Percentiles rank a stretch among this genome's conserved stretches.
These are phyloP conservation scores for Prunus fruticosa DNA, from an alignment of 306 rosid species.

Conservation along the genomic window DNA sequence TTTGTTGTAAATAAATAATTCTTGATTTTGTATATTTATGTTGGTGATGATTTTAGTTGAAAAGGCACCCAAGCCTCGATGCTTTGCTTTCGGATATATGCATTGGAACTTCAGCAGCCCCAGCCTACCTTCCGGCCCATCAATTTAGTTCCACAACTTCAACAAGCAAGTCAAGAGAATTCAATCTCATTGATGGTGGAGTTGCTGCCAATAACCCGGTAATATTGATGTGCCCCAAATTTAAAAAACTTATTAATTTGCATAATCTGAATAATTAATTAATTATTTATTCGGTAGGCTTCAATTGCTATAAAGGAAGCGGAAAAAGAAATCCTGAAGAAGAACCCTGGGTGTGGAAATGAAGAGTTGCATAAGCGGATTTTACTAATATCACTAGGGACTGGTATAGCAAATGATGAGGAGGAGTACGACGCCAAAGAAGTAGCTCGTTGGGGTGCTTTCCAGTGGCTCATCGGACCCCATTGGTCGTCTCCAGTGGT, in stretches of 20 bases:
- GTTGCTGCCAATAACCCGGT: neutral
- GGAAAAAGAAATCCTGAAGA: too few species aligned
- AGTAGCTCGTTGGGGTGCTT: too few species aligned
- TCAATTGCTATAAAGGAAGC: too few species aligned
- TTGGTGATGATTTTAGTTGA: neutral
- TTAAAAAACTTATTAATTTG: too few species aligned
- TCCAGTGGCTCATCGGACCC: too few species aligned
- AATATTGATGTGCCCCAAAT: neutral
- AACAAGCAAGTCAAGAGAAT: neutral
- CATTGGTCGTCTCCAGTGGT: too few species aligned
- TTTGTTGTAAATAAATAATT: too few species aligned
- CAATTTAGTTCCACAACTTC: neutral
- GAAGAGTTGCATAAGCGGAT: neutral
- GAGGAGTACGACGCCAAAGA: too few species aligned
- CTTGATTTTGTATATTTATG: too few species aligned
- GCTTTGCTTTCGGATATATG: neutral
- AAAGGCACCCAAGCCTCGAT: neutral
- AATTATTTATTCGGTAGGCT: too few species aligned
- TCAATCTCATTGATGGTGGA: neutral
- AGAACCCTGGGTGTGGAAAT: conserved; percentile 1
- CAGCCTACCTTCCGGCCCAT: neutral
- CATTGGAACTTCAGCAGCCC: neutral
- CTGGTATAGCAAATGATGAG: neutral
- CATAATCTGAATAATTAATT: too few species aligned
- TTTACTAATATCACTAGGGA: too few species aligned